A percentile compares a stretch with the other conserved stretches of the same genome.
Evolutionary conservation across 208 protist genomes (phyloP).

Genomic region (Angomonas desouzai): DNA sequence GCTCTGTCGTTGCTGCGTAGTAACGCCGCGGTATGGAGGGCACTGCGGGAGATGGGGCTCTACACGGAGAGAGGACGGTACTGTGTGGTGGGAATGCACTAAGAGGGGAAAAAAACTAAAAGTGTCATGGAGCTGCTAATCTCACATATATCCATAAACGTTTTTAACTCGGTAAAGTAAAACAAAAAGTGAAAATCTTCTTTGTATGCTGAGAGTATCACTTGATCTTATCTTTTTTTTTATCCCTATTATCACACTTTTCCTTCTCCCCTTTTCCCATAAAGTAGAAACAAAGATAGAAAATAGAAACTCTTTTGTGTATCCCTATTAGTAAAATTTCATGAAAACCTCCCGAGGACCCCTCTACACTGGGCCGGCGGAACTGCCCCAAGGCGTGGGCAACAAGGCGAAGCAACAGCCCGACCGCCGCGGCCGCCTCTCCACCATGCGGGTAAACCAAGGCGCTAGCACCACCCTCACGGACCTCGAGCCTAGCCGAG

Average conservation of each 20-base stretch:
- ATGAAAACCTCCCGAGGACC: neutral
- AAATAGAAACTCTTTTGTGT: too few relatives aligned
- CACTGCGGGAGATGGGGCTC: conserved; percentile 51
- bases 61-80: conserved; percentile 30
- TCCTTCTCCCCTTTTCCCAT: too few relatives aligned
- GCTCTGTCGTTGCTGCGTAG: conserved; percentile 62
- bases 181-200: too few relatives aligned
- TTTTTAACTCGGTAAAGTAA: too few relatives aligned
- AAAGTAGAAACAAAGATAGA: too few relatives aligned
- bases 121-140: too few relatives aligned
- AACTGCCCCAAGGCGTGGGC: neutral
- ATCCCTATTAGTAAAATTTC: neutral
- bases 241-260: too few relatives aligned
- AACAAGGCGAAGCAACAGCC: conserved; percentile 17
- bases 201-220: too few relatives aligned
- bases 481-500: conserved; percentile 1
- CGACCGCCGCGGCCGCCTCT: conserved; percentile 7
- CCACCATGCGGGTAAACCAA: conserved; percentile 17
- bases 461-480: neutral
- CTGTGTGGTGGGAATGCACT: neutral
- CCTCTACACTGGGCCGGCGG: conserved; percentile 7
- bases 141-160: too few relatives aligned
- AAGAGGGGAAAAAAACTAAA: neutral
- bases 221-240: too few relatives aligned
- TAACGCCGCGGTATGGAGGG: conserved; percentile 36